Evolutionary conservation across 306 rosid genomes (phyloP).

Genomic region (Luffa aegyptiaca): DNA sequence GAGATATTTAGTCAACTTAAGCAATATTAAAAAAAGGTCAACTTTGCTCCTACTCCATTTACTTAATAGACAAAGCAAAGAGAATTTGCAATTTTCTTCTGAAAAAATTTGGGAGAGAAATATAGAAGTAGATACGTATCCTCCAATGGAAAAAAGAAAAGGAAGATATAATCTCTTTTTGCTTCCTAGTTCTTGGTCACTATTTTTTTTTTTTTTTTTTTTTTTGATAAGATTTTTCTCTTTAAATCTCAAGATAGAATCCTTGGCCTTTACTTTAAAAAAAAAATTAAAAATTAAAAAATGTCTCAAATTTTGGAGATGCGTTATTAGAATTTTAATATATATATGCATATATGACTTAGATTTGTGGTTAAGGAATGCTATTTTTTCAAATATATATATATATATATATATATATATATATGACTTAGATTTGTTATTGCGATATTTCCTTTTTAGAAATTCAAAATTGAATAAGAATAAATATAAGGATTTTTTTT

Average conservation of each 20-base stretch:
- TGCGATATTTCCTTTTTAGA: neutral
- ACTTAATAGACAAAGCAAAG: neutral
- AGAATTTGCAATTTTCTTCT: neutral
- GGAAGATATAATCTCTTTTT: neutral
- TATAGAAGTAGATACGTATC: neutral
- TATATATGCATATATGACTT: too few species aligned
- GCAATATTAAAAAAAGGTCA: neutral
- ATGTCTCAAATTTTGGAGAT: too few species aligned
- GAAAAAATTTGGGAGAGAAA: neutral
- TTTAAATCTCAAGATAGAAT: neutral
- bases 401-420: too few species aligned
- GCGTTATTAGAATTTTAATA: too few species aligned
- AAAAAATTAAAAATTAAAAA: too few species aligned
- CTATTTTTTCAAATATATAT: too few species aligned
- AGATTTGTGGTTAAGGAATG: too few species aligned
- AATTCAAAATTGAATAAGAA: neutral
- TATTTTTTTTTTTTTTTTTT: too few species aligned
- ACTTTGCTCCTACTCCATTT: neutral
- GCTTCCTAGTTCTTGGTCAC: neutral
- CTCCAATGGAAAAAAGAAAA: neutral
- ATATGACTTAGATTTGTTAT: too few species aligned
- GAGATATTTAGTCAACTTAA: neutral
- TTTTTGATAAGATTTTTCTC: too few species aligned
- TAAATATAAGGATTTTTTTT: neutral
- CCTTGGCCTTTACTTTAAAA: neutral